A percentile compares a stretch with the other conserved stretches of the same genome.
Conservation (phyloP, 345 rosid species). For the Capsella bursapastoris region DNA sequence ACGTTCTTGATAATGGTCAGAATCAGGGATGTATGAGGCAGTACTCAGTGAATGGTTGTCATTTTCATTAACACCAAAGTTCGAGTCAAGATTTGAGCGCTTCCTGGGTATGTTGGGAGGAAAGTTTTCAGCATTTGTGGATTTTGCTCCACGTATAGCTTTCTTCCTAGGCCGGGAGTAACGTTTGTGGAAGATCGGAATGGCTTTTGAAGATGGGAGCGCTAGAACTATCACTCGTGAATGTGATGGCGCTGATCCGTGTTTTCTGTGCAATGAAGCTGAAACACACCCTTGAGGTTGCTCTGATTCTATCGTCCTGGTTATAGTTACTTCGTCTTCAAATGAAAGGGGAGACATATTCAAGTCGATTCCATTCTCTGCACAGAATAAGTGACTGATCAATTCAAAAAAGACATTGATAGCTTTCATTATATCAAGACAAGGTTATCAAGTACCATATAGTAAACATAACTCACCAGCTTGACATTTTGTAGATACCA, state of each 20-base stretch:
- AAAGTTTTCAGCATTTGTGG: not conserved
- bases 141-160: not conserved
- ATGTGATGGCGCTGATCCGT: conserved; percentile 3
- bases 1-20: conserved; percentile 1
- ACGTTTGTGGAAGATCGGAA: conserved; percentile 14
- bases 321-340: not conserved
- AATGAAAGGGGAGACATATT: conserved; percentile 12
- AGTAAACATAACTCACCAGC: conserved; percentile 20
- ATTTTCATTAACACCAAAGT: not conserved
- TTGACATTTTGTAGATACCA: not conserved
- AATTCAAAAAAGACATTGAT: not conserved
- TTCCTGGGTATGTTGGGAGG: not conserved
- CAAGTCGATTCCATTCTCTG: conserved; percentile 30
- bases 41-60: conserved; percentile 1
- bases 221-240: conserved; percentile 13
- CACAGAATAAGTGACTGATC: not conserved
- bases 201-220: conserved; percentile 18
- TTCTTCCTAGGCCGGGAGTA: conserved; percentile 16
- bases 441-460: not conserved
- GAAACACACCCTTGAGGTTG: conserved; percentile 5
- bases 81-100: conserved; percentile 10
- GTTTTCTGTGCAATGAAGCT: not conserved
- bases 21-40: conserved; percentile 14
- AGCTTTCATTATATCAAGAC: conserved; percentile 17
- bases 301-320: not conserved